Evolutionary conservation across 176 grass and related monocot genomes (phyloP), one percentile per base, ranked within the genome.

Genomic region (Themeda triandra): DNA sequence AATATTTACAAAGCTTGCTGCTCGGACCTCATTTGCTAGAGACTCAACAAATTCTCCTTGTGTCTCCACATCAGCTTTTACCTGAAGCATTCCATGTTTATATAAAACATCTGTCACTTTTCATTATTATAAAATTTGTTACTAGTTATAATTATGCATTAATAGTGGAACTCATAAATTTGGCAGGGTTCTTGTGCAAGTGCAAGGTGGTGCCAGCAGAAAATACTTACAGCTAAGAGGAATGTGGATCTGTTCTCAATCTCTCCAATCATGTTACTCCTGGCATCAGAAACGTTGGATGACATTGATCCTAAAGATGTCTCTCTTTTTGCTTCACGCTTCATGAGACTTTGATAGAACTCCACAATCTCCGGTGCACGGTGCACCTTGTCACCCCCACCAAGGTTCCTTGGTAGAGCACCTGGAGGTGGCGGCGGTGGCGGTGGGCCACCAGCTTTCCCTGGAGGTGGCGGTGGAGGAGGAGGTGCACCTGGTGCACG

Each of bases 61-160:
- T 74, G 96, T 94, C 69, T 98, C 93, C 36, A 98, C 96, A 83
- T 98, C 93, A 45, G 93, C 96, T 92, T 98, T 98, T 13, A 98
- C 96, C 96, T 98, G 92, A 80, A 87, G 23, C 30, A 62, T 68
- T 69, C 59, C 58, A 80, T 9, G 14, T 73, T 82, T 87, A 84
- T 79, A 70, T 70, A 6, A 31, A 48, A 72, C 11, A 10, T 49
- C 48, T 4, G n/a, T 74, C 25, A 86, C 21, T 65, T 74, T 41
- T 77, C 59, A 63, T 4, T 4, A 23, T 53, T 46, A 21, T 53
- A 35, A 58, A 30, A 6, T 71, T 54, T 71, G 66, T 18, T 36
- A 23, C 28, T 28, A 33, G 2, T 53, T 66, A 65, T 25, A 82
- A 27, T 19, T 5, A 23, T 32, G 59, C 27, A 67, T 58, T 83